phyloP scores from a whole-genome alignment of 306 rosid species.

The Carpinus viminea region DNA sequence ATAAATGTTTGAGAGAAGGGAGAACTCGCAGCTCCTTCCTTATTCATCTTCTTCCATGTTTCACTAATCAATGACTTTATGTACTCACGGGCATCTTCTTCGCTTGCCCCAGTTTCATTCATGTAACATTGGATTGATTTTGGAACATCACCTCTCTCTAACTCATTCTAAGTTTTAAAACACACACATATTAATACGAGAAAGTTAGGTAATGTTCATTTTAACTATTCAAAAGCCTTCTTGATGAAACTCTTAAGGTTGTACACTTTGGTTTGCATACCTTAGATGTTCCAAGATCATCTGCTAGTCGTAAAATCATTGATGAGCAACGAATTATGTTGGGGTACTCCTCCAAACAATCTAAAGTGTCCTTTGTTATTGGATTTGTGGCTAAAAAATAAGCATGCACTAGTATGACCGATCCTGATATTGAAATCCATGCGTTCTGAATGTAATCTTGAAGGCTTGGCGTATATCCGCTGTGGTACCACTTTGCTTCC shows the following conservation, averaged over 20 bases:
- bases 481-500: too few relatives aligned
- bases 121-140: conserved; percentile 44
- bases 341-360: neutral
- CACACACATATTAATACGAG: too few relatives aligned
- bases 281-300: conserved; percentile 12
- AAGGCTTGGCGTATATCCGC: too few relatives aligned
- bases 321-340: neutral
- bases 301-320: conserved; percentile 16
- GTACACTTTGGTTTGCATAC: neutral
- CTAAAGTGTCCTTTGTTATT: neutral
- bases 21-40: neutral
- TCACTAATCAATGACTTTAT: conserved; percentile 13
- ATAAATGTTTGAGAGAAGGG: conserved; percentile 8
- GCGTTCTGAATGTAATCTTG: too few relatives aligned
- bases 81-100: conserved; percentile 27
- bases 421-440: too few relatives aligned
- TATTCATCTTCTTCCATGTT: conserved; percentile 31
- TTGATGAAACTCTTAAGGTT: neutral
- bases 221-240: neutral
- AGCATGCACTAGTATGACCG: neutral
- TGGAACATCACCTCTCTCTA: conserved; percentile 20
- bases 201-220: neutral
- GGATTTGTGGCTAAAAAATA: neutral
- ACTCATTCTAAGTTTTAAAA: too few relatives aligned
- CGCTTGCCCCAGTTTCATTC: conserved; percentile 28